These are phyloP conservation scores for Backusella parvicylindrica DNA, from an alignment of 192 early-diverging fungal genomes.

Conservation along the genomic window DNA sequence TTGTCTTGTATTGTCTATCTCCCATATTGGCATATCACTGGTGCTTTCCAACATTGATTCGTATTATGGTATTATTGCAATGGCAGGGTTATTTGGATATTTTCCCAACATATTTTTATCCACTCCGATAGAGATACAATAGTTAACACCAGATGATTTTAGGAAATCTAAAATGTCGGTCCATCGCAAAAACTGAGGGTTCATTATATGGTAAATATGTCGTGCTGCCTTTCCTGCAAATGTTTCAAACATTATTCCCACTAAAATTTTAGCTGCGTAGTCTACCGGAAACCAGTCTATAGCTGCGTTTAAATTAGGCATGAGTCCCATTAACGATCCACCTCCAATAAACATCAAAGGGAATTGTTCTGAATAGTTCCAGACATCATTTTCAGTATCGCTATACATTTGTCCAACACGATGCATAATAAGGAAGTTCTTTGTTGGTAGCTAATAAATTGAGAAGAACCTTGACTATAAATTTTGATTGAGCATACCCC, in stretches of 20 bases:
- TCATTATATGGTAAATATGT: conserved; percentile 26
- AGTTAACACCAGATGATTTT: conserved; percentile 2
- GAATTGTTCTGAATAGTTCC: conserved; percentile 29
- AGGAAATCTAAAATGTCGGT: conserved; percentile 2
- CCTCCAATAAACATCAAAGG: conserved; percentile 27
- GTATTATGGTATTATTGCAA: conserved; percentile 5
- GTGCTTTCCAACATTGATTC: background rate
- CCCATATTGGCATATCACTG: conserved; percentile 11
- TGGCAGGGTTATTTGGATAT: conserved; percentile 20
- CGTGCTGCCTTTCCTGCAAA: background rate
- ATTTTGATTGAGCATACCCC: conserved; percentile 35
- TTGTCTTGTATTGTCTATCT: background rate
- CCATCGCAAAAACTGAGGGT: conserved; percentile 20
- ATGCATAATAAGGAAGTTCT: conserved; percentile 16
- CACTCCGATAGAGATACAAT: conserved; percentile 12
- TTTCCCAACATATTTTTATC: conserved; percentile 6
- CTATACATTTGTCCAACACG: conserved; percentile 32
- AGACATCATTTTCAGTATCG: conserved; percentile 23
- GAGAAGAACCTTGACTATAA: conserved; percentile 21
- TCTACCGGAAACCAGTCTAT: conserved; percentile 33
- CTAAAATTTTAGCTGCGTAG: conserved; percentile 15
- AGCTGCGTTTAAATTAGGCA: conserved; percentile 9
- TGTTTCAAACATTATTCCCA: conserved; percentile 17
- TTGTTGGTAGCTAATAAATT: conserved; percentile 9
- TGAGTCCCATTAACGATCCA: background rate